Evolutionary conservation across 495 filamentous ascomycete species (phyloP).

Genomic region (Glarea lozoyensis): DNA sequence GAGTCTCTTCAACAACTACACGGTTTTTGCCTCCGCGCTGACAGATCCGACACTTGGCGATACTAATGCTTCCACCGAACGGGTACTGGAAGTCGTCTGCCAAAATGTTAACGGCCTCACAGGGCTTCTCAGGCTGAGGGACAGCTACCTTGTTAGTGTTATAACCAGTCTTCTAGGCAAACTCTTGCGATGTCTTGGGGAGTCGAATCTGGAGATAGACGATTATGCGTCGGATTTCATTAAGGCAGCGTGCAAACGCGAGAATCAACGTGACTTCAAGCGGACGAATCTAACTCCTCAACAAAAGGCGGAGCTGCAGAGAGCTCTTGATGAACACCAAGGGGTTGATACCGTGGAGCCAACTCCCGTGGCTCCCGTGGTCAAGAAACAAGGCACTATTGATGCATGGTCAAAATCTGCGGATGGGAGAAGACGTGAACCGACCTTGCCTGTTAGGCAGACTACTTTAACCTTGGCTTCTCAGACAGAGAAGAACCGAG

Average conservation of each 20-base stretch:
- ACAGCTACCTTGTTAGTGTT: constrained; percentile 69
- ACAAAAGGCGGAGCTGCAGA: constrained; percentile 74
- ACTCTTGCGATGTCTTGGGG: constrained; percentile 62
- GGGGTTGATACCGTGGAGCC: constrained; percentile 39
- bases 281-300: constrained; percentile 65
- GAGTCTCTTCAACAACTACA: constrained; percentile 72
- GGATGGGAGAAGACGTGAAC: constrained; percentile 14
- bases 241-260: constrained; percentile 31
- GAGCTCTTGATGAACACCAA: constrained; percentile 69
- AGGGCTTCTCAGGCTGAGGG: constrained; percentile 76
- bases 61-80: constrained; percentile 34
- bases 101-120: constrained; percentile 57
- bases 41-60: constrained; percentile 33
- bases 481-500: constrained; percentile 24
- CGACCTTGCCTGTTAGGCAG: constrained; percentile 15
- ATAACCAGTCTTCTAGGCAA: constrained; percentile 57
- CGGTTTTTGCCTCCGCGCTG: constrained; percentile 49
- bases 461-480: constrained; percentile 25
- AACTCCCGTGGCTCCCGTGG: constrained; percentile 25
- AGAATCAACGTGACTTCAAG: constrained; percentile 22
- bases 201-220: constrained; percentile 59
- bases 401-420: constrained; percentile 34
- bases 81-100: constrained; percentile 52
- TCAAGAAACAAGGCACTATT: constrained; percentile 54
- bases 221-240: constrained; percentile 51